phyloP scores from a whole-genome alignment of 176 grass and related monocot genomes.

The Melocanna baccifera region DNA sequence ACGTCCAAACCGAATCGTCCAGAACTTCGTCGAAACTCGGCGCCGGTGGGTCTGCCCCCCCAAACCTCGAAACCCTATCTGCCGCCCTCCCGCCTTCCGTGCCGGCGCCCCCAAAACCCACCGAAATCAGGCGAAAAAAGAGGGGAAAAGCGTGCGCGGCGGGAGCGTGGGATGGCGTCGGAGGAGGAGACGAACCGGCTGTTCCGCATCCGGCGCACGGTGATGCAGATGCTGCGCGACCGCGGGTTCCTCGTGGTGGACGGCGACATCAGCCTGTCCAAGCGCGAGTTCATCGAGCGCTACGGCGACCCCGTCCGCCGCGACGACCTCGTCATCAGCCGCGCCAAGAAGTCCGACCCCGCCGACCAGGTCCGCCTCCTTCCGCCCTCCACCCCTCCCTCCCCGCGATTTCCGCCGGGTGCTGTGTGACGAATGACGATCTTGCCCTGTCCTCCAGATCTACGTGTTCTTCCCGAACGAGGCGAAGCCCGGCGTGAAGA shows the following conservation, averaged over 20 bases:
- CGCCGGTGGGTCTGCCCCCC: not conserved
- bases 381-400: not conserved
- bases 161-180: slow-evolving; percentile 34
- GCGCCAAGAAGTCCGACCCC: not conserved
- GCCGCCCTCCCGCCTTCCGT: not conserved
- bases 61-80: slow-evolving; percentile 25
- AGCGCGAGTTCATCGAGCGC: slow-evolving; percentile 24
- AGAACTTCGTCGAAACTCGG: not conserved
- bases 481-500: slow-evolving; percentile 67
- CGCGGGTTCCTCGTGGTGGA: slow-evolving; percentile 41
- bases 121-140: not conserved
- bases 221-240: slow-evolving; percentile 77
- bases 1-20: not conserved
- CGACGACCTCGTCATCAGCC: slow-evolving; percentile 52
- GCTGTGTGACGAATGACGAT: not conserved
- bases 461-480: slow-evolving; percentile 78
- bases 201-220: slow-evolving; percentile 66
- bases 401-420: not conserved
- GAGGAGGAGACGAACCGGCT: slow-evolving; percentile 58
- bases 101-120: not conserved
- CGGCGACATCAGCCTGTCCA: slow-evolving; percentile 25
- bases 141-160: not conserved
- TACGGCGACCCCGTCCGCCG: slow-evolving; percentile 47
- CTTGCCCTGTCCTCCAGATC: slow-evolving; percentile 29
- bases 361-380: slow-evolving; percentile 39